Conservation (phyloP, 2,329 filamentous ascomycete genomes). For the Trichoderma hamatum region DNA sequence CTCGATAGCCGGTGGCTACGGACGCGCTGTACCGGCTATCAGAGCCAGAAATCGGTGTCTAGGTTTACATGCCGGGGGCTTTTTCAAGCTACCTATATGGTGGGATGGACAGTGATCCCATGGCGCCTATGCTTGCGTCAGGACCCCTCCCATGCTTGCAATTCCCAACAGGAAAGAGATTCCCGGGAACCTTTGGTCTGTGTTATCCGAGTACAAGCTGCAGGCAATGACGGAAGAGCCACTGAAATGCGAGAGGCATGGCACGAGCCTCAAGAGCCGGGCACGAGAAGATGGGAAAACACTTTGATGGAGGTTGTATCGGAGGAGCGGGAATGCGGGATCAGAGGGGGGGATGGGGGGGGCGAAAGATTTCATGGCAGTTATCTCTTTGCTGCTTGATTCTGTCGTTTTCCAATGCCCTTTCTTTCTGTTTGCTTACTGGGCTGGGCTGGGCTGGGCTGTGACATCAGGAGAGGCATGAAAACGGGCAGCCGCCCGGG, state of each 20-base stretch:
- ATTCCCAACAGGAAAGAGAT: conserved; percentile 4
- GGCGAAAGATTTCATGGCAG: not conserved
- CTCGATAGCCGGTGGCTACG: not conserved
- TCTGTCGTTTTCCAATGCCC: not conserved
- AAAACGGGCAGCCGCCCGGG: not conserved
- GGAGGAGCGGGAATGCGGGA: conserved; percentile 5
- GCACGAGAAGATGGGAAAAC: not conserved
- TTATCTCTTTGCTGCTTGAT: not conserved
- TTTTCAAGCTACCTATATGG: not conserved
- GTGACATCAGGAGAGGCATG: conserved; percentile 15
- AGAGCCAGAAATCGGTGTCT: conserved; percentile 13
- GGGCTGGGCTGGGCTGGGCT: not conserved
- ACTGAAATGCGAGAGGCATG: conserved; percentile 6
- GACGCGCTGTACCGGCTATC: not conserved
- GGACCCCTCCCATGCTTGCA: not conserved
- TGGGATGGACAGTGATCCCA: conserved; percentile 7
- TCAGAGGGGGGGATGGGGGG: not conserved
- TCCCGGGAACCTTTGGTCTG: not conserved
- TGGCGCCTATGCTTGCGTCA: conserved; percentile 15
- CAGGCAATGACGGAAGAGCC: conserved; percentile 6
- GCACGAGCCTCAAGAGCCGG: conserved; percentile 12
- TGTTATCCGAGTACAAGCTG: conserved; percentile 5
- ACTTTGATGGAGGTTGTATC: conserved; percentile 2
- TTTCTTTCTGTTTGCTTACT: not conserved
- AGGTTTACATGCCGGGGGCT: conserved; percentile 18